Conservation (phyloP, 345 rosid genomes). For the Jatropha curcas region DNA sequence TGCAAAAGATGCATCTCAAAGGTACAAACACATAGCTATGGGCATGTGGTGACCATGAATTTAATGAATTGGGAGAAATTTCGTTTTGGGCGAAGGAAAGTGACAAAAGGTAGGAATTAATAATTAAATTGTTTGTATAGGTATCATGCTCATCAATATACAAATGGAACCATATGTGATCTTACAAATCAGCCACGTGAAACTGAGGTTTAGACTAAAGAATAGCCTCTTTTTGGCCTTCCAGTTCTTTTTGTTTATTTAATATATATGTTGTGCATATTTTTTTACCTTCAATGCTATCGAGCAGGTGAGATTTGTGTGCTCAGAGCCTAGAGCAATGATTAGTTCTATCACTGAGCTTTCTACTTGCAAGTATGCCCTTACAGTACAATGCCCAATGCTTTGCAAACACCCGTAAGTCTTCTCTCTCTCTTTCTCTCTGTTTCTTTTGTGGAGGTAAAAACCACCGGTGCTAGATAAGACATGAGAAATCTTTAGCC, state of each 20-base stretch:
- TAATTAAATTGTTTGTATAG: conserved; percentile 31
- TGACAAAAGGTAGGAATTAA: neutral
- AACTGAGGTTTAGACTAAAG: conserved; percentile 59
- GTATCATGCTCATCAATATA: conserved; percentile 85
- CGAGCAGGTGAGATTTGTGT: conserved; percentile 89
- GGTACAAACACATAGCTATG: conserved; percentile 37
- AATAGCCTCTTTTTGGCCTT: neutral
- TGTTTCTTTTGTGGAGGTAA: neutral
- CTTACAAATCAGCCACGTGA: conserved; percentile 85
- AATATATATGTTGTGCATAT: neutral
- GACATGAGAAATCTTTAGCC: neutral
- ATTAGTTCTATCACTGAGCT: conserved; percentile 86
- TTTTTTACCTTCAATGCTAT: neutral
- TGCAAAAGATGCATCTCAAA: conserved; percentile 78
- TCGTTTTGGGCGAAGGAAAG: neutral
- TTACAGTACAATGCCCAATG: conserved; percentile 73
- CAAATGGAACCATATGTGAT: conserved; percentile 88
- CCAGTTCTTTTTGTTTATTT: neutral
- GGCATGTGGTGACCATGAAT: neutral
- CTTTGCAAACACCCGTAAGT: conserved; percentile 95
- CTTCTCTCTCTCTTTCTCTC: conserved; percentile 21
- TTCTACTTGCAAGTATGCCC: conserved; percentile 95
- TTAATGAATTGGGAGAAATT: neutral
- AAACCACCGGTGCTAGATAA: neutral
- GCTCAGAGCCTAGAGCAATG: conserved; percentile 89